phyloP scores from a whole-genome alignment of 768 basidiomycete species.

The Serendipita indica region DNA sequence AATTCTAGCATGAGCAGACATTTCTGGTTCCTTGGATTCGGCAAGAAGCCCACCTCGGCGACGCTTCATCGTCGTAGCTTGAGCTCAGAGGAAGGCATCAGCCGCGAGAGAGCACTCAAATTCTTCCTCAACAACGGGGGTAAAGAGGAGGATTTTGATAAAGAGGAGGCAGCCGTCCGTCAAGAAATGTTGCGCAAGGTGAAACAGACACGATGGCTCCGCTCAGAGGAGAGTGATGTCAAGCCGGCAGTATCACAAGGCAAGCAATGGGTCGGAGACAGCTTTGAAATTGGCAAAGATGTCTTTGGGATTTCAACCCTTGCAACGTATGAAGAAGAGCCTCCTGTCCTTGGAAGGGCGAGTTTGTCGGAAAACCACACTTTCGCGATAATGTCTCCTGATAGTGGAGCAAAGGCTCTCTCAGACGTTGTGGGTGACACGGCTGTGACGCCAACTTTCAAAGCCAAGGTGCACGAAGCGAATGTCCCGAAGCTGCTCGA shows the following conservation, averaged over 20 bases:
- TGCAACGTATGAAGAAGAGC: neutral
- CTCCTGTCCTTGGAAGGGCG: neutral
- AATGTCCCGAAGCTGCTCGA: neutral
- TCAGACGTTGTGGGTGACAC: neutral
- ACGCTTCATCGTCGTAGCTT: slow-evolving; percentile 27
- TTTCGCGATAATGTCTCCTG: neutral
- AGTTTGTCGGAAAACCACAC: neutral
- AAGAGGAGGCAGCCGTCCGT: slow-evolving; percentile 33
- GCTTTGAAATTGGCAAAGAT: slow-evolving; percentile 57
- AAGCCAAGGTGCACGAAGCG: neutral
- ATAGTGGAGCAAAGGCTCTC: neutral
- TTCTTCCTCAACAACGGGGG: slow-evolving; percentile 56
- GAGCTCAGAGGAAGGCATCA: slow-evolving; percentile 19
- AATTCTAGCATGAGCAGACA: slow-evolving; percentile 19
- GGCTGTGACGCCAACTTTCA: neutral
- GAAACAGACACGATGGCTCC: slow-evolving; percentile 45
- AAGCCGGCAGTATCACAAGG: slow-evolving; percentile 22
- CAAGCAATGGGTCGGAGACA: slow-evolving; percentile 49
- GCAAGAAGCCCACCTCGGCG: slow-evolving; percentile 21
- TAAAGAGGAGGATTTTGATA: slow-evolving; percentile 42
- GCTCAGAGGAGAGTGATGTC: slow-evolving; percentile 17
- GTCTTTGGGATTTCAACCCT: slow-evolving; percentile 35
- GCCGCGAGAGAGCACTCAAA: slow-evolving; percentile 45
- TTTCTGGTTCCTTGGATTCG: slow-evolving; percentile 8
- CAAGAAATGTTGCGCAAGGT: slow-evolving; percentile 47